These are phyloP conservation scores for Odonthalia washingtoniensis DNA, from an alignment of 31 red algal species.

Conservation along the genomic window DNA sequence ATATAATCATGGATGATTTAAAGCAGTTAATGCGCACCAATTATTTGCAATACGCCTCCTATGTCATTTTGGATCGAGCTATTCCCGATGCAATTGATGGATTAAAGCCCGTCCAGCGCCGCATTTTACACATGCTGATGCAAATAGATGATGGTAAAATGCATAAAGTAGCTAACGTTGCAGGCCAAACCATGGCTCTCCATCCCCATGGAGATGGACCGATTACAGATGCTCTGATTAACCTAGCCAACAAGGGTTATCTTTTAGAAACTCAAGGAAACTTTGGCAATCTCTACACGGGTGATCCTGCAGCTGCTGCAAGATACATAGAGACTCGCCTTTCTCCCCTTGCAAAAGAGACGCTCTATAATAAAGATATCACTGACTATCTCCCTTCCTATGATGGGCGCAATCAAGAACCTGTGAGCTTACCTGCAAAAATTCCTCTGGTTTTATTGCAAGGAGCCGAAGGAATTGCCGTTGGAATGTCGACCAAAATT, in stretches of 20 bases:
- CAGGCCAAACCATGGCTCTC: slow-evolving; percentile 12
- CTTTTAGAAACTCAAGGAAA: slow-evolving; percentile 34
- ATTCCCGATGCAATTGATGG: slow-evolving; percentile 27
- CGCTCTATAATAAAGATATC: not conserved
- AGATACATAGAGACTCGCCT: slow-evolving; percentile 28
- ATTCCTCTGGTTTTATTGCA: slow-evolving; percentile 17
- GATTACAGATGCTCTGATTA: slow-evolving; percentile 16
- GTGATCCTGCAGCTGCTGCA: slow-evolving; percentile 20
- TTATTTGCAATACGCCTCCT: slow-evolving; percentile 19
- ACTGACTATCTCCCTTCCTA: slow-evolving; percentile 5
- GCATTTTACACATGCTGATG: slow-evolving; percentile 15
- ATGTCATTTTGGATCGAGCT: slow-evolving; percentile 28
- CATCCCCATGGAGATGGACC: slow-evolving; percentile 30
- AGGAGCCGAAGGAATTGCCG: slow-evolving; percentile 33
- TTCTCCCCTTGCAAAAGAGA: not conserved
- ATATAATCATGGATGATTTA: no score
- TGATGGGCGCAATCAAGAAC: slow-evolving; percentile 17
- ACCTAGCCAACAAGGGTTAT: slow-evolving; percentile 1
- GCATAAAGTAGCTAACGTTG: slow-evolving; percentile 25
- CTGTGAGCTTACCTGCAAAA: slow-evolving; percentile 8
- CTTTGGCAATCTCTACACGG: slow-evolving; percentile 17
- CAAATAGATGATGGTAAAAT: slow-evolving; percentile 18
- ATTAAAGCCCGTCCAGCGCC: slow-evolving; percentile 22
- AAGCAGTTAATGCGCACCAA: not conserved
- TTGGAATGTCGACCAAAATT: slow-evolving; percentile 21